Conservation (phyloP, 176 grass and related monocot genomes). For the Poa pratensis region DNA sequence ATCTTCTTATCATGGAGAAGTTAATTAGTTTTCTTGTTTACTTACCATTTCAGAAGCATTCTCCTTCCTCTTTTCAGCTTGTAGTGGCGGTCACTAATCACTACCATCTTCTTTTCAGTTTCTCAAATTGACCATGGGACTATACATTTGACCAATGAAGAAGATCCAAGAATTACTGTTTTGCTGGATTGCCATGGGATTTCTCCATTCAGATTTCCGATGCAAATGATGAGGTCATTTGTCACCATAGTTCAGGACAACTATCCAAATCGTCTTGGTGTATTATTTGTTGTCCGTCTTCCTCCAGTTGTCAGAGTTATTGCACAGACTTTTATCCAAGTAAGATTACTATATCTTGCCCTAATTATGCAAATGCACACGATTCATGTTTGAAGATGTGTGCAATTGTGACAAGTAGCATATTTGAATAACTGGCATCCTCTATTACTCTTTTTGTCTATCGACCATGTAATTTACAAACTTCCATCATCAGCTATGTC, state of each 20-base stretch:
- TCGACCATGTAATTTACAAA: background rate
- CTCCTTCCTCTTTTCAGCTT: slow-evolving; percentile 31
- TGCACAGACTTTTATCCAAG: slow-evolving; percentile 93
- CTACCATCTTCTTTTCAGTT: slow-evolving; percentile 60
- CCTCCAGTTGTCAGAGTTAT: slow-evolving; percentile 96
- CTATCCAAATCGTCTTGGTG: slow-evolving; percentile 83
- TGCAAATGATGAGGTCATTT: slow-evolving; percentile 96
- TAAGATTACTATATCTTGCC: slow-evolving; percentile 45
- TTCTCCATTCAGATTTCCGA: slow-evolving; percentile 93
- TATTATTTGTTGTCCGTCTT: slow-evolving; percentile 83
- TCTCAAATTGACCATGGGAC: slow-evolving; percentile 91
- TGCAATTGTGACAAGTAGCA: background rate
- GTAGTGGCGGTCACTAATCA: slow-evolving; percentile 23
- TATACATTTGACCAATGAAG: slow-evolving; percentile 73
- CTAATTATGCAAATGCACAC: background rate
- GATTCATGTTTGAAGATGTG: background rate
- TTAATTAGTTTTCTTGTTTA: slow-evolving; percentile 9
- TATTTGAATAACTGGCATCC: background rate
- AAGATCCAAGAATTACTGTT: slow-evolving; percentile 81
- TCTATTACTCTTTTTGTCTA: background rate
- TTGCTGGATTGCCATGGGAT: slow-evolving; percentile 90
- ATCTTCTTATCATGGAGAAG: slow-evolving; percentile 3
- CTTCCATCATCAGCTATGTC: slow-evolving; percentile 6
- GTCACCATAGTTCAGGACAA: slow-evolving; percentile 85
- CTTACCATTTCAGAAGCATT: slow-evolving; percentile 14